Conservation (phyloP, 2,329 filamentous ascomycete species). For the Claviceps paspali region DNA sequence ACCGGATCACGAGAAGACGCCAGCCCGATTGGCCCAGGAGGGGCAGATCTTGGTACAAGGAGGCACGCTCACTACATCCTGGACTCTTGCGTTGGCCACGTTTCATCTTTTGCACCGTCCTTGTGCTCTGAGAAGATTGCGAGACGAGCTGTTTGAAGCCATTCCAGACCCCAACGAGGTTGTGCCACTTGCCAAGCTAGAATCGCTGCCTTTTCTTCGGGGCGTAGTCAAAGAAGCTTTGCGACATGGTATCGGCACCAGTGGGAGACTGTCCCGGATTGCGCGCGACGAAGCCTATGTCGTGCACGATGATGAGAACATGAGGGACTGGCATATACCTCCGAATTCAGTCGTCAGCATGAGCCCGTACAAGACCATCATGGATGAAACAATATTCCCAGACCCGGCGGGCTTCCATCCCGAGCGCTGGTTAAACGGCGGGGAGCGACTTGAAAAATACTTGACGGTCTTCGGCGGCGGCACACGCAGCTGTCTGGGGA, state of each 20-base stretch:
- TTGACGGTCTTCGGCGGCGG: constrained; percentile 21
- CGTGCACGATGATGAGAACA: constrained; percentile 14
- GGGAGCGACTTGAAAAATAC: constrained; percentile 17
- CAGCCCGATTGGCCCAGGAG: constrained; percentile 21
- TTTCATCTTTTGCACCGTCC: constrained; percentile 21
- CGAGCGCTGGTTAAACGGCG: constrained; percentile 21
- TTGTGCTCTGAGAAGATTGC: constrained; percentile 15
- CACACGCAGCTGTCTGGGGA: constrained; percentile 20
- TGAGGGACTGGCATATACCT: constrained; percentile 16
- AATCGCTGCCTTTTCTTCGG: constrained; percentile 27
- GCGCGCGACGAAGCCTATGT: constrained; percentile 23
- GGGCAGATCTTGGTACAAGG: constrained; percentile 23
- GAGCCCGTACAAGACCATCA: constrained; percentile 21
- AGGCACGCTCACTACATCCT: constrained; percentile 25
- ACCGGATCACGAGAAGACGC: constrained; percentile 19
- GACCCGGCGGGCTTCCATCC: constrained; percentile 19
- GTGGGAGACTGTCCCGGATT: constrained; percentile 31
- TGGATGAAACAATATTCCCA: constrained; percentile 18
- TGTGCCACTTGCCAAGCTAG: constrained; percentile 15
- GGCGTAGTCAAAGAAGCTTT: constrained; percentile 37
- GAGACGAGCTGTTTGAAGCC: constrained; percentile 20
- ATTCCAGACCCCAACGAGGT: constrained; percentile 17
- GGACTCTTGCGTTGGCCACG: constrained; percentile 18
- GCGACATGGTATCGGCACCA: constrained; percentile 31
- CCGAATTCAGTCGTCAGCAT: constrained; percentile 21